Base-by-base conservation (phyloP, 352 stramenopile genomes). In the Achlya hypogyna region DNA sequence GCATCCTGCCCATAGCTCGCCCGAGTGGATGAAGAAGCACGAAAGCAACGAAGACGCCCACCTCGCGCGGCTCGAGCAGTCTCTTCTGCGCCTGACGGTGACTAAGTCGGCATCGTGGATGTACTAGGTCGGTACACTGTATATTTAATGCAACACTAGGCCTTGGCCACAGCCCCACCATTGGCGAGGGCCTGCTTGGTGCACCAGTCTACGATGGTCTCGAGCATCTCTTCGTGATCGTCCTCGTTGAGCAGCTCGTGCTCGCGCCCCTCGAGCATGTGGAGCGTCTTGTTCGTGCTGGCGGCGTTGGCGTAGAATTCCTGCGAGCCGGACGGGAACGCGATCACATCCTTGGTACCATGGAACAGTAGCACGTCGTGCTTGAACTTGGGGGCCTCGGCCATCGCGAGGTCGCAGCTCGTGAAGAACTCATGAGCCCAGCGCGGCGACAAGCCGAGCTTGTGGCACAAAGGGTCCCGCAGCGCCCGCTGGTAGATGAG, bases 221-320 rank as follows among this genome's bases (percentile, higher is more conserved):
- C 22, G 29, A 81, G 2, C n/a, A 75, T 53, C 27, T 75, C 65
- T 40, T 81, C 69, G 22, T 74, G 64, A 14, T 65, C 70, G 18
- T 74, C 65, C 28, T 76, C 66, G 69, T 79, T 81, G 20, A 86
- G 51, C 42, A 79, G 53, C 62, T 86, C 76, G 51, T 86, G 78
- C 35, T 76, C 10, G 0, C 58, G 52, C 31, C 65, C 69, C 6
- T 74, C 69, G 16, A 82, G 62, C 22, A 81, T 60, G 5, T 78
- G 74, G 31, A 86, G 69, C 23, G 75, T 80, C 53, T 86, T 86
- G 71, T 82, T 73, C n/a, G 70, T 71, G 27, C 72, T 65, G 5
- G 63, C 63, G 27, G 74, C 77, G 29, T 65, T 59, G 35, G 42
- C 72, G 59, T 72, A 77, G 59, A 86, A 79, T 23, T 75, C 70